phyloP scores from a whole-genome alignment of 139 green algal genomes.

The Monoraphidium neglectum region DNA sequence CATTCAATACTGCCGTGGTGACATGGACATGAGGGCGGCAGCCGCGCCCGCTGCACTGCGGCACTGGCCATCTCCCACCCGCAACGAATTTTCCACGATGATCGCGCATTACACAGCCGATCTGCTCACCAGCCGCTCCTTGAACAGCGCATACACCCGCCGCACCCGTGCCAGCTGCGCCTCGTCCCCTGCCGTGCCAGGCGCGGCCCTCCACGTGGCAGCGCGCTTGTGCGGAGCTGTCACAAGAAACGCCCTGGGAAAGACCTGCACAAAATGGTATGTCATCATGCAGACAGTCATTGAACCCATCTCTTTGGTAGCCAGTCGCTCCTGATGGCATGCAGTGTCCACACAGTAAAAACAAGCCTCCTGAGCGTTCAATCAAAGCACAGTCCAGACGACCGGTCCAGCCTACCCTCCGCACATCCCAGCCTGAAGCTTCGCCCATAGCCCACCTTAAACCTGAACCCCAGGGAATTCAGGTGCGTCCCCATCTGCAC shows the following conservation, averaged over 20 bases:
- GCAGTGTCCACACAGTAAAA: not conserved
- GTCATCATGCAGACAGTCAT: not conserved
- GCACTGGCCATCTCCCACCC: too few relatives aligned
- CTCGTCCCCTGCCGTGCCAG: constrained; percentile 1
- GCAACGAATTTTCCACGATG: too few relatives aligned
- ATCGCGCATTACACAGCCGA: too few relatives aligned
- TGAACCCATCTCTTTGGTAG: not conserved
- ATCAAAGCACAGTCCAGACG: not conserved
- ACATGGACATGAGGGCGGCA: too few relatives aligned
- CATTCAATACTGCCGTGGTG: too few relatives aligned
- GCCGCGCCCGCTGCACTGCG: too few relatives aligned
- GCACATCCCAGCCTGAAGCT: not conserved
- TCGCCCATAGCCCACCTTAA: constrained; percentile 21
- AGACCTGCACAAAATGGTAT: constrained; percentile 1
- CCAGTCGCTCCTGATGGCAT: not conserved
- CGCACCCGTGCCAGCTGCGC: constrained; percentile 12
- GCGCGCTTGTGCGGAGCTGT: constrained; percentile 21
- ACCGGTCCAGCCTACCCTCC: not conserved
- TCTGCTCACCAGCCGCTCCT: not conserved
- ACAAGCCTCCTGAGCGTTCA: not conserved
- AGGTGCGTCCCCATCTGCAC: constrained; percentile 41
- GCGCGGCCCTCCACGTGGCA: constrained; percentile 9
- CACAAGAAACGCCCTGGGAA: constrained; percentile 19
- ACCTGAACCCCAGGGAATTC: constrained; percentile 17
- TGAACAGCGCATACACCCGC: constrained; percentile 19